These are phyloP conservation scores for Penicillium corylophilum DNA, from an alignment of 2,329 filamentous ascomycete genomes.

Conservation along the genomic window DNA sequence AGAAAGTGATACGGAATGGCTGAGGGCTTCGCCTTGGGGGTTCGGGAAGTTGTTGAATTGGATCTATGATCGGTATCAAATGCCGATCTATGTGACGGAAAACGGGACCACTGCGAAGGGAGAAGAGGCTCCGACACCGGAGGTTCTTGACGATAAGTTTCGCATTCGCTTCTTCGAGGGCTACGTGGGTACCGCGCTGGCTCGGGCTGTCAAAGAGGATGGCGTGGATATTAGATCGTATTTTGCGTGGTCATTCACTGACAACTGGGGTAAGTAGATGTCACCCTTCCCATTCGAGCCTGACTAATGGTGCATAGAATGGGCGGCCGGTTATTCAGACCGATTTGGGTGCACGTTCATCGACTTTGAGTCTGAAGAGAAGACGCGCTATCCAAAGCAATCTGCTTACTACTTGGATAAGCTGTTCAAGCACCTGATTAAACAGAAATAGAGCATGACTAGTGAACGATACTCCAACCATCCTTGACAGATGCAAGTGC, in stretches of 20 bases:
- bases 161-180: constrained; percentile 70
- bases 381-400: constrained; percentile 70
- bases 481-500: not conserved
- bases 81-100: constrained; percentile 79
- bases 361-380: constrained; percentile 72
- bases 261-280: constrained; percentile 52
- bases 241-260: constrained; percentile 78
- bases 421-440: constrained; percentile 66
- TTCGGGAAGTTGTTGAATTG: constrained; percentile 72
- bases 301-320: constrained; percentile 50
- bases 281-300: not conserved
- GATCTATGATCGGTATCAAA: constrained; percentile 69
- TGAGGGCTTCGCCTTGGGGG: constrained; percentile 68
- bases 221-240: constrained; percentile 73
- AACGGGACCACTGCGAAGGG: constrained; percentile 78
- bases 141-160: constrained; percentile 74
- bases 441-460: not conserved
- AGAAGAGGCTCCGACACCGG: constrained; percentile 67
- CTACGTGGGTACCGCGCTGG: constrained; percentile 68
- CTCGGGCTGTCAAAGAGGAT: constrained; percentile 59
- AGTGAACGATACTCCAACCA: not conserved
- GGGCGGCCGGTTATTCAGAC: constrained; percentile 79
- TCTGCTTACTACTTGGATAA: constrained; percentile 68
- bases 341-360: constrained; percentile 77
- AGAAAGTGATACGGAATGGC: constrained; percentile 75